Conservation (phyloP, 2,329 filamentous ascomycete species). For the Colletotrichum godetiae region DNA sequence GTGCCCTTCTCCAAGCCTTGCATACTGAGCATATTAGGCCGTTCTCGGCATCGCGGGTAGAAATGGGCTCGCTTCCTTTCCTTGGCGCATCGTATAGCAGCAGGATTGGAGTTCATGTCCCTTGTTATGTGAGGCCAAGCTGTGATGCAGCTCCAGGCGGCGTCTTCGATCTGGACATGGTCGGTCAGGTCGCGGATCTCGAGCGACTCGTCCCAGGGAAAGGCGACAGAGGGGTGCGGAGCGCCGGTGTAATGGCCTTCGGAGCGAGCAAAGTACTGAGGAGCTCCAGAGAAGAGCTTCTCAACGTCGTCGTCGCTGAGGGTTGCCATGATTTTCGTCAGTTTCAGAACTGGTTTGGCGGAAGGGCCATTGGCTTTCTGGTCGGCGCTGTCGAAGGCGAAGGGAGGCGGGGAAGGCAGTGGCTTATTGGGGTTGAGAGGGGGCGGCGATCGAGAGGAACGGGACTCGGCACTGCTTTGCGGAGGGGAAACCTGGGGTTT, state of each 20-base stretch:
- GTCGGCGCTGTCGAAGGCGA: constrained; percentile 51
- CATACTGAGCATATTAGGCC: constrained; percentile 79
- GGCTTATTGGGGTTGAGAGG: constrained; percentile 66
- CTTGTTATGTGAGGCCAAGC: constrained; percentile 72
- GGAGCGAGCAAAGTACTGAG: constrained; percentile 74
- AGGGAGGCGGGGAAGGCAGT: constrained; percentile 63
- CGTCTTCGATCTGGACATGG: constrained; percentile 71
- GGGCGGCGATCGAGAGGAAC: constrained; percentile 40
- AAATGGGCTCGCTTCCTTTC: constrained; percentile 66
- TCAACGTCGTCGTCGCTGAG: constrained; percentile 71
- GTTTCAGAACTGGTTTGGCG: constrained; percentile 59
- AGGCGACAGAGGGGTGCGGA: constrained; percentile 72
- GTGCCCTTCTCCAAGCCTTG: constrained; percentile 78
- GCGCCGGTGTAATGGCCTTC: constrained; percentile 70
- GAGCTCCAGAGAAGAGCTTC: constrained; percentile 80
- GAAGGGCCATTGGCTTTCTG: constrained; percentile 52
- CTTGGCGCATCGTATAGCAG: constrained; percentile 53
- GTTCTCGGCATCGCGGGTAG: constrained; percentile 68
- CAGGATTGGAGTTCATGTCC: constrained; percentile 58
- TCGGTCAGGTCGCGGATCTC: constrained; percentile 73
- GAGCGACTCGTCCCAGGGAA: constrained; percentile 74
- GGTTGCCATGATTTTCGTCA: constrained; percentile 69
- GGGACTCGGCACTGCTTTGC: constrained; percentile 36
- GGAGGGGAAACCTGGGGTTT: constrained; percentile 36
- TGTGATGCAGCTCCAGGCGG: constrained; percentile 71